Base-by-base conservation (phyloP, 192 early-diverging fungal genomes). In the Mortierella hygrophila region DNA sequence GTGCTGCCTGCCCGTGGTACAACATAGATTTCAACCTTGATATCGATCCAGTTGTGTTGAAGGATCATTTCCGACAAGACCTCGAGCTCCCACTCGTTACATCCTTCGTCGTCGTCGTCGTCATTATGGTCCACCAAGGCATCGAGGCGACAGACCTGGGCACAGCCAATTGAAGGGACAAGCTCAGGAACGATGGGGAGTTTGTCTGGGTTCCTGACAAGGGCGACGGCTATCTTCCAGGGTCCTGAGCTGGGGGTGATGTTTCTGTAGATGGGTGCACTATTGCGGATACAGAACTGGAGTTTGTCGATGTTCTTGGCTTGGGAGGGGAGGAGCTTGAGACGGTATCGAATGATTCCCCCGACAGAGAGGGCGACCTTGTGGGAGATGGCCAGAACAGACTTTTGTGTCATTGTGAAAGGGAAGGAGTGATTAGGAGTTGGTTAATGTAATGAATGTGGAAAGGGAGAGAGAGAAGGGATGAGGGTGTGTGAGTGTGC, bases 81-180 rank as follows among this genome's bases (percentile, higher is more conserved):
- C 52, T 86, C 84, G 6, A 86, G 79, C 35, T 86, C 84, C 84
- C 84, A 86, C 26, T 81, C 84, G 44, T 86, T 81, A 38, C 47
- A 63, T 15, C 74, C 81, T 35, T 73, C 73, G 2, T 68, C 68
- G 3, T 38, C 23, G 26, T 29, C n/a, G 37, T 40, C 23, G 23
- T 74, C 52, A 15, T 29, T 10, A 32, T 23, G 42, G 20, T 37
- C 23, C 2, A 86, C 79, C 3, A 55, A 6, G 18, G 75, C 79
- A 10, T 86, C 79, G 35, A 86, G 41, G 3, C 71, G 70, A n/a
- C 75, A 81, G 71, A 78, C 72, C 32, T 86, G 70, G 8, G 79
- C 79, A 76, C 84, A 86, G 0, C 84, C 84, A 21, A 88, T 76
- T 38, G 77, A 76, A 0, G 86, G 86, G 23, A 81, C 77, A 13